These are phyloP conservation scores for Plasmodium adleri DNA, from an alignment of 169 alveolate species.

Conservation along the genomic window DNA sequence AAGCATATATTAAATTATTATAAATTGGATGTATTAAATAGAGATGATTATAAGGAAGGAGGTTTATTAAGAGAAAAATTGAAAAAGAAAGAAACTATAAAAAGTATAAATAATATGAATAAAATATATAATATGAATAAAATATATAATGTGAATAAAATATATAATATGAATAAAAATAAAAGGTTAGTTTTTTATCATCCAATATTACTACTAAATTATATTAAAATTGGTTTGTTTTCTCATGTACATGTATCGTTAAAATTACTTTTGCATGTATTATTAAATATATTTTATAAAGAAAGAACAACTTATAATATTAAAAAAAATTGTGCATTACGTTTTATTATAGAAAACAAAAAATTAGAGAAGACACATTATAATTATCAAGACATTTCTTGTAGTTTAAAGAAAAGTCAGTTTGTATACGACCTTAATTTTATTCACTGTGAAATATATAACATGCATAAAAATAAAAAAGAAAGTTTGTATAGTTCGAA, in stretches of 20 bases:
- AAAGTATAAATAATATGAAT: too few relatives aligned
- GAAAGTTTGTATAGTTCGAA: background rate
- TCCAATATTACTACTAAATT: slow-evolving; percentile 43
- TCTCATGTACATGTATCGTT: slow-evolving; percentile 69
- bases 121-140: too few relatives aligned
- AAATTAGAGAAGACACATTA: slow-evolving; percentile 1
- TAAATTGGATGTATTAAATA: slow-evolving; percentile 1
- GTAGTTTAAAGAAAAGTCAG: slow-evolving; percentile 23
- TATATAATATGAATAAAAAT: background rate
- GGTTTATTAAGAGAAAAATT: background rate
- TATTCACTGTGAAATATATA: slow-evolving; percentile 31
- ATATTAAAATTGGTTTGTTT: slow-evolving; percentile 61
- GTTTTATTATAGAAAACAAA: slow-evolving; percentile 23
- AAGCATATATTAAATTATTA: background rate
- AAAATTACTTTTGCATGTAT: slow-evolving; percentile 30
- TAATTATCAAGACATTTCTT: slow-evolving; percentile 19
- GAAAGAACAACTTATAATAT: slow-evolving; percentile 3
- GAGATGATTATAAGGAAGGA: too few relatives aligned
- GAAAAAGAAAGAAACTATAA: background rate
- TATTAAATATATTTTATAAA: slow-evolving; percentile 35
- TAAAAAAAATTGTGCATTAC: slow-evolving; percentile 49
- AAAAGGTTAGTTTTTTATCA: slow-evolving; percentile 48
- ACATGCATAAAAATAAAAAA: background rate
- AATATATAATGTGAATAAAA: too few relatives aligned
- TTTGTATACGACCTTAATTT: slow-evolving; percentile 57